A percentile compares a stretch with the other conserved stretches of the same genome.
Conservation (phyloP, 345 rosid genomes). For the Laguncularia racemosa region DNA sequence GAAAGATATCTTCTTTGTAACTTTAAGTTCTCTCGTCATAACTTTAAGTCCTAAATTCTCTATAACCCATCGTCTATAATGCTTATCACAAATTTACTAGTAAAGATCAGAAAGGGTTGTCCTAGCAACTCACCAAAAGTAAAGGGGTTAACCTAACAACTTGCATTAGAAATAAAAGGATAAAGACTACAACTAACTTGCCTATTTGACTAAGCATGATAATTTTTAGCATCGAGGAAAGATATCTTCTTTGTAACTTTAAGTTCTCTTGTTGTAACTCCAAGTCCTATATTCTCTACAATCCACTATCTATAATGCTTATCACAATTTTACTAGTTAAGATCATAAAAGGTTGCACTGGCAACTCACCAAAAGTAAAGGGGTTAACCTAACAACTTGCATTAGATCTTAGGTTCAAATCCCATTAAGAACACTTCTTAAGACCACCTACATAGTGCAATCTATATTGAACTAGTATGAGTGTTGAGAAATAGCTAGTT, state of each 20-base stretch:
- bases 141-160: no score
- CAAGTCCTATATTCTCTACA: slow-evolving; percentile 75
- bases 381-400: no score
- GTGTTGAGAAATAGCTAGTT: no score
- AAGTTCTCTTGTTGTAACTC: slow-evolving; percentile 54
- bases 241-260: slow-evolving; percentile 57
- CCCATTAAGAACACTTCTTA: no score
- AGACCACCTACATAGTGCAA: no score
- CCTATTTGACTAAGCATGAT: slow-evolving; percentile 96
- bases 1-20: slow-evolving; percentile 49
- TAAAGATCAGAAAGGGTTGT: not conserved
- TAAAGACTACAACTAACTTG: slow-evolving; percentile 43
- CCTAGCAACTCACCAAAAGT: not conserved
- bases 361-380: not conserved
- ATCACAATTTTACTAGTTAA: slow-evolving; percentile 4
- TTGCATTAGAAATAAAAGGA: no score
- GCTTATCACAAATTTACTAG: slow-evolving; percentile 40
- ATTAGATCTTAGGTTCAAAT: no score
- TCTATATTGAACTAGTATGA: no score
- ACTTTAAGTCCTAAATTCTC: slow-evolving; percentile 71
- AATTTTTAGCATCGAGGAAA: slow-evolving; percentile 66
- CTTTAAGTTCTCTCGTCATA: slow-evolving; percentile 53
- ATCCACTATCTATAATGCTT: slow-evolving; percentile 98
- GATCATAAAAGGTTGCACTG: not conserved
- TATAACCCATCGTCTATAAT: slow-evolving; percentile 93